These are phyloP conservation scores for Penicillium longicatenatum DNA, from an alignment of 495 filamentous ascomycete genomes.

Conservation along the genomic window DNA sequence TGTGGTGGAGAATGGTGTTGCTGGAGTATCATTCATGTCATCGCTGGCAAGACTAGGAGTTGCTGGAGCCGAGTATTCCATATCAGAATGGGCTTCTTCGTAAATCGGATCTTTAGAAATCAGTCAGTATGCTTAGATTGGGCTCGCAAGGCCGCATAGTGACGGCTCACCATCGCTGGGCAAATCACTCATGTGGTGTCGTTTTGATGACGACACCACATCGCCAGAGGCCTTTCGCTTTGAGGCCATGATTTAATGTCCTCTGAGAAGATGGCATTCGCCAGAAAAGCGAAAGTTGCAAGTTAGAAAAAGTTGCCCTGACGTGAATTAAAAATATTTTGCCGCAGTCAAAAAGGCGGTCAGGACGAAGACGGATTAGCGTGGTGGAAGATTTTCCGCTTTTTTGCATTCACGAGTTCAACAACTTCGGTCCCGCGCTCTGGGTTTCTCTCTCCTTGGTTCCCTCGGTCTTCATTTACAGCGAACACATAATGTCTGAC, in stretches of 20 bases:
- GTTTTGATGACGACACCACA: slow-evolving; percentile 28
- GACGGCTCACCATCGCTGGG: slow-evolving; percentile 34
- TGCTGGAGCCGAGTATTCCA: slow-evolving; percentile 34
- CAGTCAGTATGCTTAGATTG: background rate
- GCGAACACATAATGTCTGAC: slow-evolving; percentile 71
- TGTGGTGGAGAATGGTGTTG: slow-evolving; percentile 54
- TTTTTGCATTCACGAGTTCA: slow-evolving; percentile 30
- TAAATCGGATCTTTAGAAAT: slow-evolving; percentile 42
- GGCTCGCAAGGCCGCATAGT: background rate
- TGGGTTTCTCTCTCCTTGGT: slow-evolving; percentile 28
- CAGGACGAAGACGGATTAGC: slow-evolving; percentile 35
- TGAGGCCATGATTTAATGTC: slow-evolving; percentile 18
- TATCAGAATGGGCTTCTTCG: slow-evolving; percentile 41
- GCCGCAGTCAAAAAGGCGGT: slow-evolving; percentile 38
- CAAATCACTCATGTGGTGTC: slow-evolving; percentile 28
- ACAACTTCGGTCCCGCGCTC: slow-evolving; percentile 13
- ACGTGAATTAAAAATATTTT: slow-evolving; percentile 35
- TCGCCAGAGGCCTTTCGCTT: slow-evolving; percentile 37
- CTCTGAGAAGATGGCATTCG: background rate
- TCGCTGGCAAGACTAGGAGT: slow-evolving; percentile 33
- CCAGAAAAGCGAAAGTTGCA: slow-evolving; percentile 1
- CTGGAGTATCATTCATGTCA: slow-evolving; percentile 50
- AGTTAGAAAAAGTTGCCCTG: slow-evolving; percentile 2
- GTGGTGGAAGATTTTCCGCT: slow-evolving; percentile 44
- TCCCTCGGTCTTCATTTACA: slow-evolving; percentile 13